phyloP scores from a whole-genome alignment of 2,329 filamentous ascomycete genomes.

The Colletotrichum destructivum region DNA sequence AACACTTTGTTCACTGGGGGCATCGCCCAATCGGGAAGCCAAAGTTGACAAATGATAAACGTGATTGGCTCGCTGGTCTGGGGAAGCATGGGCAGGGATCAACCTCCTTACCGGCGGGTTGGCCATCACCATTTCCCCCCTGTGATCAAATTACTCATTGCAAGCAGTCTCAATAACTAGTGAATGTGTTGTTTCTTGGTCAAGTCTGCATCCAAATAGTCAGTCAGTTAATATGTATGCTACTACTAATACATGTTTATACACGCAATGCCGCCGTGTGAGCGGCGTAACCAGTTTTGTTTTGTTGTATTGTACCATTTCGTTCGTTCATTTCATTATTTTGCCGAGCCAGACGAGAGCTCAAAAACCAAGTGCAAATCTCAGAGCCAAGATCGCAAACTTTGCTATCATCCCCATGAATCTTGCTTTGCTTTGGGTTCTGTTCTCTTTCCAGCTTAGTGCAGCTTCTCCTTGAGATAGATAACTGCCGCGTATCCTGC shows the following conservation, averaged over 20 bases:
- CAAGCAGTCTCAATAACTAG: background rate
- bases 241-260: slow-evolving; percentile 16
- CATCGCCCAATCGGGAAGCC: slow-evolving; percentile 4
- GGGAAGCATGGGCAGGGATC: background rate
- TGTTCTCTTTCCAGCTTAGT: slow-evolving; percentile 51
- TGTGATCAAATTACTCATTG: background rate
- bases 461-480: slow-evolving; percentile 75
- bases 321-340: background rate
- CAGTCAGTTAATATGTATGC: slow-evolving; percentile 14
- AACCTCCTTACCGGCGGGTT: too few relatives aligned
- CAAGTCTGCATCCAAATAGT: slow-evolving; percentile 9
- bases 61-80: background rate
- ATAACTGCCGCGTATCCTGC: slow-evolving; percentile 78
- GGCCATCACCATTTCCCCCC: background rate
- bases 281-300: background rate
- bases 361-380: background rate
- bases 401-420: background rate
- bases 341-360: background rate
- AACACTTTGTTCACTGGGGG: background rate
- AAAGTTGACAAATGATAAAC: background rate
- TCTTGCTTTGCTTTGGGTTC: background rate
- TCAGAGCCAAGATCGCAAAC: background rate
- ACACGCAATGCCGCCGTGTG: slow-evolving; percentile 5
- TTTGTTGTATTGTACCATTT: background rate
- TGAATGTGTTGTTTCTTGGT: slow-evolving; percentile 17